A percentile compares a stretch with the other conserved stretches of the same genome.
phyloP scores from a whole-genome alignment of 2,329 filamentous ascomycete genomes.

The Capronia coronata region DNA sequence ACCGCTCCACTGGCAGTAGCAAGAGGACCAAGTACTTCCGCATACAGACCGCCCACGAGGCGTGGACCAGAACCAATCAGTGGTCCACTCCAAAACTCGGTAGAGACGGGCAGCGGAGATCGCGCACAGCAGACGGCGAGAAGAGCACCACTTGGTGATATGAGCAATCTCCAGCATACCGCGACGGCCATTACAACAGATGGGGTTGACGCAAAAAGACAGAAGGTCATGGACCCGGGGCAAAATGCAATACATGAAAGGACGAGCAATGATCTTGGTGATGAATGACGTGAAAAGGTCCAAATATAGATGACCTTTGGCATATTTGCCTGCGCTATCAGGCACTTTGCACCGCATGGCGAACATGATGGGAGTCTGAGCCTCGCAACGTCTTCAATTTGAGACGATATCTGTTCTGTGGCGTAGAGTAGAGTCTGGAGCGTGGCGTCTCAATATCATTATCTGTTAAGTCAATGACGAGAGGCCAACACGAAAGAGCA shows the following conservation, averaged over 20 bases:
- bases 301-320: no score
- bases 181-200: slow-evolving; percentile 19
- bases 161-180: slow-evolving; percentile 37
- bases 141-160: slow-evolving; percentile 40
- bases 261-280: not conserved
- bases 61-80: slow-evolving; percentile 32
- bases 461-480: no score
- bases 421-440: no score
- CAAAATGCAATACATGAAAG: not conserved
- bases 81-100: slow-evolving; percentile 21
- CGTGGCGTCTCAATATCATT: no score
- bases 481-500: no score
- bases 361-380: no score
- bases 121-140: slow-evolving; percentile 28
- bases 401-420: no score
- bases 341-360: no score
- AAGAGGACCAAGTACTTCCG: slow-evolving; percentile 16
- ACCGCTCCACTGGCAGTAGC: slow-evolving; percentile 2
- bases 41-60: slow-evolving; percentile 42
- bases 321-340: no score
- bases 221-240: slow-evolving; percentile 14
- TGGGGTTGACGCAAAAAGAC: slow-evolving; percentile 26
- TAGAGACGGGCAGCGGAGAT: slow-evolving; percentile 22
- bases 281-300: not conserved
- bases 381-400: no score